Base-by-base conservation (phyloP, 768 basidiomycete species). In the Cubamyces lactineus region DNA sequence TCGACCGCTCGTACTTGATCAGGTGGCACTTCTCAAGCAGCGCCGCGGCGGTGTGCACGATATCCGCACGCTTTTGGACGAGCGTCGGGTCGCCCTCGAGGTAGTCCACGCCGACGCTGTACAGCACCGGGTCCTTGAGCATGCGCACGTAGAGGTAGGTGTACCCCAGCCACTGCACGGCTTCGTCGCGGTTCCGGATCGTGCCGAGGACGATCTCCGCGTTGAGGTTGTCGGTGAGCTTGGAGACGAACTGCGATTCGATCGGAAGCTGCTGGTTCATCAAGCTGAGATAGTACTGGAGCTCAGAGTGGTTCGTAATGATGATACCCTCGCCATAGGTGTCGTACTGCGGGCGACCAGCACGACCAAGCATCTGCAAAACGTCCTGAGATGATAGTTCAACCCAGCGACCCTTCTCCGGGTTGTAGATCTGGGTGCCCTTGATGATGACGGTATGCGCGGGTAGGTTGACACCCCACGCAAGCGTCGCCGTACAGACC, bases 401-500 rank as follows among this genome's bases (percentile, higher is more conserved):
- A 4, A 92, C 90, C 97, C 97, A 99, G 4, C 92, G 87, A 19
- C 97, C 97, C 76, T 98, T 97, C 76, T 97, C 96, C 0, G 97
- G 97, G 74, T 97, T 98, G 77, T 98, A 99, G 63, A 98, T 96
- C 77, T 98, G 96, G 0, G 97, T 98, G n/a, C 97, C 97, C 74
- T 98, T 99, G 82, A 99, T 98, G 78, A 98, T 94, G 76, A 98
- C 96, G 8, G 94, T 91, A 66, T 98, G 97, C 1, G 96, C 96
- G 3, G 97, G 97, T 0, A 98, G 79, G 72, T 99, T 99, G 76
- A 99, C 96, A 79, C 96, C 97, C 97, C 97, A 99, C 0, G 97
- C 97, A 40, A 99, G 87, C 2, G 96, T 98, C 5, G 97, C 97
- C 0, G 97, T 99, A 73, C 94, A 97, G 46, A 97, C 94, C 24